Evolutionary conservation across 2,329 filamentous ascomycete species (phyloP).

Genomic region (Pseudocercospora vitis): DNA sequence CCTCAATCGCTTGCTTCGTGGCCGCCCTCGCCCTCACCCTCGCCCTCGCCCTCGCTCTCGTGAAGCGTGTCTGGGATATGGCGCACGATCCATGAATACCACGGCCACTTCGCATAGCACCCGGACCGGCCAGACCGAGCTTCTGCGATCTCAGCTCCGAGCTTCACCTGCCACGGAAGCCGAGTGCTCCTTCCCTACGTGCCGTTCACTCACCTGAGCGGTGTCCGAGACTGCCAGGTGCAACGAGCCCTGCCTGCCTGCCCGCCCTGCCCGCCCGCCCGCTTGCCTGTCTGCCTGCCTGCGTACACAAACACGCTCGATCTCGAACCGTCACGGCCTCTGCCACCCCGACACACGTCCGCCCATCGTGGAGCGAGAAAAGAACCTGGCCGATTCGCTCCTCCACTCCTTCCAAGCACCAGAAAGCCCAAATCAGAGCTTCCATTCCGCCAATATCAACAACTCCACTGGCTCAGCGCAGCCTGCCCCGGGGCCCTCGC

Average conservation of each 20-base stretch:
- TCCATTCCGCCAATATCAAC: constrained; percentile 16
- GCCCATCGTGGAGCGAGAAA: constrained; percentile 27
- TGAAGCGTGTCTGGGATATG: no score
- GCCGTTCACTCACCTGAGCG: no score
- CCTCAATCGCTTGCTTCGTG: not conserved
- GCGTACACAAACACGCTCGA: no score
- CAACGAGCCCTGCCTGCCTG: no score
- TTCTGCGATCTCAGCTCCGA: not conserved
- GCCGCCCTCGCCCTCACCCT: no score
- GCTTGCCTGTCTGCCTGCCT: no score
- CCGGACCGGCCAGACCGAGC: constrained; percentile 3
- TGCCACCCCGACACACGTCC: not conserved
- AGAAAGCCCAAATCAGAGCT: constrained; percentile 16
- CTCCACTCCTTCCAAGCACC: constrained; percentile 21
- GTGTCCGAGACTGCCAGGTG: no score
- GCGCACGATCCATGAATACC: no score
- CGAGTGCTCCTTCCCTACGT: constrained; percentile 3
- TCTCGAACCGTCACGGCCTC: not conserved
- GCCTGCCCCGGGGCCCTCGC: constrained; percentile 30
- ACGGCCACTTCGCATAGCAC: not conserved
- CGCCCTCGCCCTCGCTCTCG: no score
- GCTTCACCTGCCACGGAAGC: not conserved
- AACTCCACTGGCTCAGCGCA: constrained; percentile 17
- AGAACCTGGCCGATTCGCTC: constrained; percentile 28
- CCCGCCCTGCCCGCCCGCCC: no score